A percentile compares a stretch with the other conserved stretches of the same genome.
Evolutionary conservation across 2,329 filamentous ascomycete genomes (phyloP).

Genomic region (Paecilomyces formosus): DNA sequence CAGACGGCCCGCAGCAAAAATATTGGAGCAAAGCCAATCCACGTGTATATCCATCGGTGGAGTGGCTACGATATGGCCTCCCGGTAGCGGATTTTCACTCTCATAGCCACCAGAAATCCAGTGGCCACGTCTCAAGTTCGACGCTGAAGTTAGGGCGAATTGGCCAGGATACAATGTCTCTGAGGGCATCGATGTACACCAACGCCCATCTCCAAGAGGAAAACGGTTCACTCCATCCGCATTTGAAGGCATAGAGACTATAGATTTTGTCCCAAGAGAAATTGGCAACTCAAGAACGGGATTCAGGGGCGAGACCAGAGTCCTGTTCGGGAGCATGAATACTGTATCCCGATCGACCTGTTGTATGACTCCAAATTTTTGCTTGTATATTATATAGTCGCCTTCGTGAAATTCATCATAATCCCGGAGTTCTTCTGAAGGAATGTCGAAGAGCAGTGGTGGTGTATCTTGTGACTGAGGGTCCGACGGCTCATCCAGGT

Average conservation of each 20-base stretch:
- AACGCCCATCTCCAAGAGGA: constrained; percentile 6
- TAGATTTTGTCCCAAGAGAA: constrained; percentile 12
- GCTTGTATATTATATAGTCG: constrained; percentile 46
- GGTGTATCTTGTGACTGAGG: constrained; percentile 3
- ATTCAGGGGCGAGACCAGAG: constrained; percentile 46
- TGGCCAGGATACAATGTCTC: constrained; percentile 26
- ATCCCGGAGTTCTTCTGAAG: constrained; percentile 38
- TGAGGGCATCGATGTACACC: constrained; percentile 7
- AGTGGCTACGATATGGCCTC: constrained; percentile 47
- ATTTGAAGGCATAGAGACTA: constrained; percentile 12
- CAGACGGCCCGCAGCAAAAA: constrained; percentile 16
- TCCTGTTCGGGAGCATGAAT: constrained; percentile 45
- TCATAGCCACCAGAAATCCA: constrained; percentile 48
- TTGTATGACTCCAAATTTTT: constrained; percentile 50
- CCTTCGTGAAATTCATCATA: constrained; percentile 42
- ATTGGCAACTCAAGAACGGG: constrained; percentile 35
- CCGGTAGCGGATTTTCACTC: constrained; percentile 34
- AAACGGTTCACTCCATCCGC: constrained; percentile 4
- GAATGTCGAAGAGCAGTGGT: constrained; percentile 30
- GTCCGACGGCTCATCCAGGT: constrained; percentile 11
- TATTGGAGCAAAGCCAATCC: constrained; percentile 45
- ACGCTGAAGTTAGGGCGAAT: constrained; percentile 45
- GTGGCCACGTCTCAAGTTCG: constrained; percentile 42
- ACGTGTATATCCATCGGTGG: constrained; percentile 40
- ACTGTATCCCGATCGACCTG: constrained; percentile 44